These are phyloP conservation scores for Casuarina glauca DNA, from an alignment of 306 rosid genomes.

Conservation along the genomic window DNA sequence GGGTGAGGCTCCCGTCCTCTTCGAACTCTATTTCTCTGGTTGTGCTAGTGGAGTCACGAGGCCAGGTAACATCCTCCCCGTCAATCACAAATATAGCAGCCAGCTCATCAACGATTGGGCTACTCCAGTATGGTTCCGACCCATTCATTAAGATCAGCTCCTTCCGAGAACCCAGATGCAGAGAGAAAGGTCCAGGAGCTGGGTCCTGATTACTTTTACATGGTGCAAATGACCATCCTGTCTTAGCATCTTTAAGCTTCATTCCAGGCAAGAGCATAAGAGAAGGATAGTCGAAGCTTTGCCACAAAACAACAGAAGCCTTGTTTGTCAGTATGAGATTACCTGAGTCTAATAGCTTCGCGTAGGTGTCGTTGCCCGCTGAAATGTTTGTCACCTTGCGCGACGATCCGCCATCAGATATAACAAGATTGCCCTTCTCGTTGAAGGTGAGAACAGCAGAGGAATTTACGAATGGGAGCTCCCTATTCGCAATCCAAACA, in stretches of 20 bases:
- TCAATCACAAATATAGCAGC: neutral
- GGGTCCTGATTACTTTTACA: neutral
- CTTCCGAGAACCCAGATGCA: neutral
- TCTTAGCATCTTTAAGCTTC: neutral
- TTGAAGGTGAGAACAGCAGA: neutral
- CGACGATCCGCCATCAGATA: neutral
- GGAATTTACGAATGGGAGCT: neutral
- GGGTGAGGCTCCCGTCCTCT: neutral
- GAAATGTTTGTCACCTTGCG: neutral
- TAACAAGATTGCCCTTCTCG: neutral
- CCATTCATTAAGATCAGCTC: neutral
- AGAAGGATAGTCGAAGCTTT: neutral
- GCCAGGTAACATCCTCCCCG: neutral
- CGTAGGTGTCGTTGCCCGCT: neutral
- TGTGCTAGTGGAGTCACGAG: neutral
- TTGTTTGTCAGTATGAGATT: neutral
- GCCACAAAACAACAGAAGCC: neutral
- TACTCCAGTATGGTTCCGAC: neutral
- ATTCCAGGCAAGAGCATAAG: neutral
- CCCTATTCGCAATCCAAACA: neutral
- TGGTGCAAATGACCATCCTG: neutral
- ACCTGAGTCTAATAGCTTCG: neutral
- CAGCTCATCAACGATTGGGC: neutral
- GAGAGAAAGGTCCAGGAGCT: conserved; percentile 3
- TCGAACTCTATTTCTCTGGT: neutral